Base-by-base conservation (phyloP, 257 asterid genomes). In the Salvia miltiorrhiza region DNA sequence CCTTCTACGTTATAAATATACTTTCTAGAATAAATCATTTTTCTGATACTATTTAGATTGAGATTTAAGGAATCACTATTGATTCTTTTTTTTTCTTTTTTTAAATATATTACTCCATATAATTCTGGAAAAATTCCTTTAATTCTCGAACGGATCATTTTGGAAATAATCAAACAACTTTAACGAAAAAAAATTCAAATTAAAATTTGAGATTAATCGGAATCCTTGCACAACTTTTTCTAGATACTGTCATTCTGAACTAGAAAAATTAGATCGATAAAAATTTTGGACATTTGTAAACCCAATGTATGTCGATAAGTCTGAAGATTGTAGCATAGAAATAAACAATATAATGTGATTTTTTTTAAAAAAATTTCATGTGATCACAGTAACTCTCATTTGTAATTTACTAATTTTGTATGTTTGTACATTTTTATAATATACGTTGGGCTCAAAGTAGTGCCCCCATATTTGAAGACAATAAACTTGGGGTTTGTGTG, bases 381-480 rank as follows among this genome's bases (percentile, higher is more conserved):
- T 37, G 43, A 37, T 9, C 11, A 10, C 43, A 9, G 0, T 9
- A 8, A 7, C 12, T 37, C 43, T 6, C 43, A 37, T 37, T 37
- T 37, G 43, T 2, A 37, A 30, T n/a, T 44, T 44, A 13, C 2
- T 44, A 30, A 3, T 9, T 9, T 35, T 5, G 10, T 35, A 35
- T 2, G 10, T 2, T 28, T 1, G 32, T 30, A 30, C 5, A 30
- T 30, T 2, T 47, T 47, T 45, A 14, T 5, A 47, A n/a, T 45
- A 71, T 57, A 54, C 55, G 66, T 40, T 55, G 20, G 73, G 54
- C 64, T 52, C 9, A 53, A 35, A 39, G 2, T 3, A 5, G 16
- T 67, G 69, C 39, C 69, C 52, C 69, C 37, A 32, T 12, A 30
- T 59, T 59, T 21, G 12, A 70, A 59, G 75, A 60, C 62, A 70